Evolutionary conservation across 225 moss, liverwort and hornwort genomes (phyloP), one percentile per base, ranked within the genome.

Genomic region (Anthoceros angustus): DNA sequence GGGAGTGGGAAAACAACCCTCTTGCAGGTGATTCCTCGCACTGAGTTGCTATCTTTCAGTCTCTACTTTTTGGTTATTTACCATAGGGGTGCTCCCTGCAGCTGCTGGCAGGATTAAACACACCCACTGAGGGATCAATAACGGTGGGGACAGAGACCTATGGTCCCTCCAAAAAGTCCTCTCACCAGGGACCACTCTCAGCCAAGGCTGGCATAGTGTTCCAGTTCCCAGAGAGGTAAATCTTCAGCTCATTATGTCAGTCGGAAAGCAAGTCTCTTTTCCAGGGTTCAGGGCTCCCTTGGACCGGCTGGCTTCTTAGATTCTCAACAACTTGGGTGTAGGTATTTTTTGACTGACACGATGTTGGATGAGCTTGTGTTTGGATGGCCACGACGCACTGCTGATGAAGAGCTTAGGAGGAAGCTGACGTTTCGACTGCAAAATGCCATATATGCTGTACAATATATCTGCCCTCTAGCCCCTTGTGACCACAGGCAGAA

Each of bases 1-100:
- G 98, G 98, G 67, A 98, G 98, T 79, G 98, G 98, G 67, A 98
- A 98, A 76, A 98, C 98, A 68, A 98, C 98, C 71, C 81, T 98
- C 65, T 63, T 95, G 69, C 95, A 95, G 81, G 84, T 73, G 72
- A 69, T 73, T 65, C 20, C 62, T 70, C 40, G 62, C 4, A 62
- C 18, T 25, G 9, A 21, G 14, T 12, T 23, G 45, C 24, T 4
- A 25, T 24, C 23, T 16, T 5, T 0, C 62, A 63, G 45, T 43
- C 40, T 4, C 43, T 6, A 43, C 0, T 43, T 24, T 63, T 21
- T 73, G 26, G 42, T 26, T 50, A 18, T 15, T 18, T 6, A 55
- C 3, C 18, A 55, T 0, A 23, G 18, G 14, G n/a, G 6, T 55
- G 55, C 11, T 63, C 12, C 62, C 48, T 49, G 70, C 93, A 94